Base-by-base conservation (phyloP, 345 rosid species). In the Xanthoceras sorbifolium region DNA sequence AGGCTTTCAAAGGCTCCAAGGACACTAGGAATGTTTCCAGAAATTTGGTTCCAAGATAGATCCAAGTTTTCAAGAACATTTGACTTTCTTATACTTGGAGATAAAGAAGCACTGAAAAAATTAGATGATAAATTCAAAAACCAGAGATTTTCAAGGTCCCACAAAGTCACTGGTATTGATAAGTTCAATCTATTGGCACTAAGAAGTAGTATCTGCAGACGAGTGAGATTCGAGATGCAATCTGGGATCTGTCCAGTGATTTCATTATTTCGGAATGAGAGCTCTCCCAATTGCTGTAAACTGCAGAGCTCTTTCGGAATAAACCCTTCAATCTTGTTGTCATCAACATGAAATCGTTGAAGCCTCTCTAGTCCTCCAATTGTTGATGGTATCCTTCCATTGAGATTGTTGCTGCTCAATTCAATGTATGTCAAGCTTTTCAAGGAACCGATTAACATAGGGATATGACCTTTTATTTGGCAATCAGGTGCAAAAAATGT, bases 1-100 rank as follows among this genome's bases (percentile, higher is more conserved):
- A 69, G 61, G 61, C 61, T 69, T 69, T 69, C 60, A 31, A 69
- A 69, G n/a, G 26, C 61, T 20, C 73, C 73, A 48, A 69, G 31
- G 26, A 50, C 48, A 31, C 60, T 48, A 46, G 73, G 73, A 46
- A 69, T 46, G 38, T 25, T 48, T 25, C 73, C 73, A 23, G 36
- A 9, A 6, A 46, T 26, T 46, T 52, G 59, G 9, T 69, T 69
- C 34, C 34, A 1, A 26, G 73, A 69, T 23, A 69, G 34, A 52
- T 69, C 61, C 15, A 69, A 1, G 36, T 59, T 46, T 69, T 69
- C 25, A 4, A 69, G 5, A 18, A 69, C 40, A 5, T 5, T 14
- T 18, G 44, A 69, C 40, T 25, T 17, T 26, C n/a, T 69, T 61
- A 46, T 12, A 18, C 23, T 69, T 20, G 20, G 12, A 48, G 36